Base-by-base conservation (phyloP, 495 filamentous ascomycete species). In the Neurospora sp. region DNA sequence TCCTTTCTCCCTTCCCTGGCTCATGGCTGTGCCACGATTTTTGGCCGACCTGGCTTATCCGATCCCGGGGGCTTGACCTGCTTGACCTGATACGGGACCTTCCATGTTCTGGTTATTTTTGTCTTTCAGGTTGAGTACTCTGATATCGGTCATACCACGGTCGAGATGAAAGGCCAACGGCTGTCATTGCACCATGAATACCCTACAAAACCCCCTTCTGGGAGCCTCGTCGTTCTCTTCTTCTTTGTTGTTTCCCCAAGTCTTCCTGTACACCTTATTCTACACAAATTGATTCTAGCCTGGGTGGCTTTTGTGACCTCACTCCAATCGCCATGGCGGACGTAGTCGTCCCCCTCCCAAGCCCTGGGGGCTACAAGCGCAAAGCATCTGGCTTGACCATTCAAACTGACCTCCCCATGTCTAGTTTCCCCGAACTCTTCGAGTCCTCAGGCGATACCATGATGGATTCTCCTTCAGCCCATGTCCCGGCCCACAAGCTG, bases 371-470 rank as follows among this genome's bases (percentile, higher is more conserved):
- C 72, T 70, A 48, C 66, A 75, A 74, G 73, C 80, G 76, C 39
- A 79, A 75, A 71, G 71, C 77, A 69, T 81, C 79, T 72, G 78
- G 76, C 66, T 78, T 86, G 76, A 81, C 79, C 71, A 79, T 85
- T 72, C 79, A 81, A 77, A 84, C 84, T 86, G 76, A 87, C 81
- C 70, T 85, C 16, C 70, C 77, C 71, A 74, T 77, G 75, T 76
- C 75, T 71, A 85, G 83, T 72, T 86, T 85, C 44, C 81, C 81
- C 1, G 79, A 78, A 31, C 82, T 82, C 74, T 82, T 84, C 39
- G 79, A 81, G 70, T 79, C 80, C 11, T 80, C 80, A 41, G 75
- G 75, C 72, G 75, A 82, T 39, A 82, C 79, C 75, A 75, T 82
- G 74, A 81, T 75, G 74, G 76, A 77, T 10, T 77, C 78, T 7